Conservation (phyloP, 768 basidiomycete genomes). For the Tricholomella constricta region DNA sequence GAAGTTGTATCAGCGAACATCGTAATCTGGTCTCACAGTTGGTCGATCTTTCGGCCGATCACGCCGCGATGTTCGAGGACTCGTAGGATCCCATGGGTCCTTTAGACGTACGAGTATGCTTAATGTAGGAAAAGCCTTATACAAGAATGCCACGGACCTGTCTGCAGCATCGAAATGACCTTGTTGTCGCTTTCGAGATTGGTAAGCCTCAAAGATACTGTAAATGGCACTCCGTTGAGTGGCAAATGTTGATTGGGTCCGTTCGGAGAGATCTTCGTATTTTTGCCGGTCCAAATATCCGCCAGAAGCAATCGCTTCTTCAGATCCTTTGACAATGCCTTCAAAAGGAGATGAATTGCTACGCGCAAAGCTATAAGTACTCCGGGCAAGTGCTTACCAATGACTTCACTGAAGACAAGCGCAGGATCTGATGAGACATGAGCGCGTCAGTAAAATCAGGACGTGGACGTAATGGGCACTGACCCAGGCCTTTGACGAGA, state of each 20-base stretch:
- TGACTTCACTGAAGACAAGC: conserved; percentile 64
- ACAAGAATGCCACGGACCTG: conserved; percentile 37
- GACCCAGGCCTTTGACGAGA: conserved; percentile 56
- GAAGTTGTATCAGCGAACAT: background rate
- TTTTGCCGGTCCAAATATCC: conserved; percentile 43
- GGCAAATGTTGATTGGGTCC: conserved; percentile 58
- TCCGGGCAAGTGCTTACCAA: conserved; percentile 44
- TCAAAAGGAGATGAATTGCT: background rate
- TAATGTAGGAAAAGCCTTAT: background rate
- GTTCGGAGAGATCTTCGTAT: conserved; percentile 52
- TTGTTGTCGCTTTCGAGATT: conserved; percentile 41
- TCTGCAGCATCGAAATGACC: conserved; percentile 61
- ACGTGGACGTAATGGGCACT: background rate
- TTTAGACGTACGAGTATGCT: conserved; percentile 22
- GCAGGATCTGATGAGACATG: conserved; percentile 50
- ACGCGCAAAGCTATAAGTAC: background rate
- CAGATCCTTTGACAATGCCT: conserved; percentile 75
- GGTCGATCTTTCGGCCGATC: conserved; percentile 50
- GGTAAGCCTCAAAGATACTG: conserved; percentile 54
- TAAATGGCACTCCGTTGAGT: conserved; percentile 50
- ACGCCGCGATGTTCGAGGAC: conserved; percentile 32
- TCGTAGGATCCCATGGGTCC: conserved; percentile 53
- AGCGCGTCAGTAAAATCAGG: background rate
- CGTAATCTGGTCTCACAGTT: conserved; percentile 41
- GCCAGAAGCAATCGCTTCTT: conserved; percentile 41